phyloP scores from a whole-genome alignment of 768 basidiomycete species.

The Termitomyces eurrhizus region DNA sequence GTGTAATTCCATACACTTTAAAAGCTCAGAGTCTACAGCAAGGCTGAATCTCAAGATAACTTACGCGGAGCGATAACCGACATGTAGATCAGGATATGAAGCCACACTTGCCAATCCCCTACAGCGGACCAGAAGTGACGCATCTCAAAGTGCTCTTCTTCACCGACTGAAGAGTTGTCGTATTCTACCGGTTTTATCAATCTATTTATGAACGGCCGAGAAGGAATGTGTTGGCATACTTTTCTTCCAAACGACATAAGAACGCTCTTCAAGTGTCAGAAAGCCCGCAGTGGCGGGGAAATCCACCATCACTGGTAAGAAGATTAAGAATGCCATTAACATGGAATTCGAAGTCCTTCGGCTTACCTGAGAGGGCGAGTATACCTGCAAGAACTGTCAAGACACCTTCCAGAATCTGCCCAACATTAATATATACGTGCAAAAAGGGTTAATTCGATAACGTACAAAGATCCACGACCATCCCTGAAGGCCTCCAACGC shows the following conservation, averaged over 20 bases:
- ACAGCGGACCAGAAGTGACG: conserved; percentile 52
- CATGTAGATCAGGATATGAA: conserved; percentile 57
- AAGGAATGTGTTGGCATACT: conserved; percentile 30
- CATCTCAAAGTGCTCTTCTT: conserved; percentile 56
- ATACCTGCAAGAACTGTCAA: conserved; percentile 54
- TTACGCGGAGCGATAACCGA: conserved; percentile 55
- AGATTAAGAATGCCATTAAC: not conserved
- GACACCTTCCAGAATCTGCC: conserved; percentile 60
- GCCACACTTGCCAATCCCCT: conserved; percentile 63
- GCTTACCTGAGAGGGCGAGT: conserved; percentile 46
- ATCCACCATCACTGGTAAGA: conserved; percentile 50
- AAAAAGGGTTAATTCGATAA: not conserved
- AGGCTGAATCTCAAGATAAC: conserved; percentile 20
- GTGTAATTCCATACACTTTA: conserved; percentile 63
- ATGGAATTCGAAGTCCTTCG: not conserved
- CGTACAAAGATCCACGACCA: conserved; percentile 72
- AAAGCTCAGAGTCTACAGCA: not conserved
- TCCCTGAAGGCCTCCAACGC: conserved; percentile 39
- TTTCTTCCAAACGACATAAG: conserved; percentile 51
- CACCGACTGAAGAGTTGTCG: conserved; percentile 52
- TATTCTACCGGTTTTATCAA: conserved; percentile 33
- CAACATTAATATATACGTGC: not conserved
- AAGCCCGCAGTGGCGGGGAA: conserved; percentile 57
- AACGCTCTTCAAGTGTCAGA: conserved; percentile 56
- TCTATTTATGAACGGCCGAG: not conserved